Base-by-base conservation (phyloP, 2,329 filamentous ascomycete species). In the Aureobasidium subglaciale region DNA sequence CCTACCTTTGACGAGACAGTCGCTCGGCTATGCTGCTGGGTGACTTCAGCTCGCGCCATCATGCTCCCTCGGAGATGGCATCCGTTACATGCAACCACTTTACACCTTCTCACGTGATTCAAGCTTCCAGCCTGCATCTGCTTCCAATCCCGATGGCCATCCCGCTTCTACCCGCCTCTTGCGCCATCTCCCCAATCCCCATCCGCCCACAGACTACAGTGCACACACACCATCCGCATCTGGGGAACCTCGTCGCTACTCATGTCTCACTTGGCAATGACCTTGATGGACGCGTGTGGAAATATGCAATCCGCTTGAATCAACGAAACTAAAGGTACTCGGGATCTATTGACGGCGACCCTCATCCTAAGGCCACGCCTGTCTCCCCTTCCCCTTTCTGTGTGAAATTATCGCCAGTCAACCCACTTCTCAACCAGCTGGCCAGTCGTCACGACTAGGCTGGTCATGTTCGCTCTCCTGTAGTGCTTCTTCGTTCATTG, bases 191-290 rank as follows among this genome's bases (percentile, higher is more conserved):
- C 38, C 38, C 38, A 24, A 7, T n/a, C 7, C 43, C 27, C 5
- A n/a, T 32, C n/a, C 29, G 18, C 5, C 29, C 11, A 24, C 11
- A 30, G n/a, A n/a, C n/a, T n/a, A n/a, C n/a, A n/a, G n/a, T 18
- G 24, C 32, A 25, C 15, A 18, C 32, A 25, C 32, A 16, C 45
- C 11, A 10, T n/a, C 32, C 30, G 13, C 45, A 6, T 37, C 45
- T 49, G 32, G 42, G 29, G 29, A 15, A 15, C 27, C 16, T 32
- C 32, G 13, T 50, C 18, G 11, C 10, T 11, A 25, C 2, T 8
- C 9, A 11, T 11, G 32, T 50, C 46, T 50, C 46, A 50, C 46
- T 50, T 50, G 46, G 46, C 46, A 50, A 37, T 38, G 34, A 50
- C 46, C 46, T 50, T 50, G 46, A 50, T 50, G 46, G 25, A 27